Percentiles rank a stretch among this genome's conserved stretches.
Conservation (phyloP, 345 rosid genomes). For the Pistacia atlantica region DNA sequence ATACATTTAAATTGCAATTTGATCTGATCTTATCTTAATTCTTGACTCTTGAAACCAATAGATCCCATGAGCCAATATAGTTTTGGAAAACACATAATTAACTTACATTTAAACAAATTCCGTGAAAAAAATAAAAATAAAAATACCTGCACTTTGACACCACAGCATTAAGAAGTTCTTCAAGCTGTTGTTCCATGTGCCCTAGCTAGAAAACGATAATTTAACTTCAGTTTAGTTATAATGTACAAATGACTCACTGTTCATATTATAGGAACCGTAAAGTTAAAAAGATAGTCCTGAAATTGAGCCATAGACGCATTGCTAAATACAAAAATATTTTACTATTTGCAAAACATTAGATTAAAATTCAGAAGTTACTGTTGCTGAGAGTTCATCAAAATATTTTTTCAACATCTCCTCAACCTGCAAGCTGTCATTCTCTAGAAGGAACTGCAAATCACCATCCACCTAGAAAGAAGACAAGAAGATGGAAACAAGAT, state of each 20-base stretch:
- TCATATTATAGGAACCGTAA: background rate
- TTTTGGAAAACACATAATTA: background rate
- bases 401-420: conserved; percentile 47
- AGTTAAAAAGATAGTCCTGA: background rate
- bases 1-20: background rate
- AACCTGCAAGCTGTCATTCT: conserved; percentile 31
- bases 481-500: background rate
- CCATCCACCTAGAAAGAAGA: conserved; percentile 36
- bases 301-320: background rate
- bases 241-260: background rate
- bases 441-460: conserved; percentile 50
- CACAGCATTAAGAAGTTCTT: conserved; percentile 48
- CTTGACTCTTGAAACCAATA: background rate
- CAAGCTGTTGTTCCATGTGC: conserved; percentile 58
- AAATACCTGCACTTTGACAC: conserved; percentile 47
- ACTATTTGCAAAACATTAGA: too few species aligned
- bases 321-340: background rate
- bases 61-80: background rate
- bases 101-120: background rate
- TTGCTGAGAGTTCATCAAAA: conserved; percentile 40
- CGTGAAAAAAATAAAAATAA: background rate
- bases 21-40: background rate
- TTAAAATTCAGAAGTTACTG: conserved; percentile 36
- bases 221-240: conserved; percentile 3
- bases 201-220: conserved; percentile 34